These are phyloP conservation scores for Rusavskia elegans DNA, from an alignment of 495 filamentous ascomycete species.

Conservation along the genomic window DNA sequence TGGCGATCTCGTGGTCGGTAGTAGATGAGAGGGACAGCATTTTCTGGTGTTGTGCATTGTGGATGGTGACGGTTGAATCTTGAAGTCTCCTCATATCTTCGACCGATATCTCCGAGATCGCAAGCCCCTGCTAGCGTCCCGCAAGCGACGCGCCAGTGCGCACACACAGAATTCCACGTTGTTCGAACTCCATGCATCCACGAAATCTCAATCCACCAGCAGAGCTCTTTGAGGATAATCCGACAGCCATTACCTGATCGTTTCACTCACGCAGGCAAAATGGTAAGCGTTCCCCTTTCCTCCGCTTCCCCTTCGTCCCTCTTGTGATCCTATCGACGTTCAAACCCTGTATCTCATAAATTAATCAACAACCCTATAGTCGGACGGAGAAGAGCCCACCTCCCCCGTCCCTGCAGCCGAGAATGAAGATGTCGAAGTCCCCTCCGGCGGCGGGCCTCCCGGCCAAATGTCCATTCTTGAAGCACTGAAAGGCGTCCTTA, in stretches of 20 bases:
- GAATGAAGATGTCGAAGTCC: constrained; percentile 84
- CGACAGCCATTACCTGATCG: constrained; percentile 29
- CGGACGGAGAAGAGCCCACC: constrained; percentile 78
- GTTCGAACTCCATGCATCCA: neutral
- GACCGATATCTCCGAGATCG: too few species aligned
- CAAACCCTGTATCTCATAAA: neutral
- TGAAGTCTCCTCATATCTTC: too few species aligned
- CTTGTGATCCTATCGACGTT: neutral
- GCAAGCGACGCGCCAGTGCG: neutral
- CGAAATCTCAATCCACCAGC: neutral
- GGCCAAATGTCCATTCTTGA: constrained; percentile 97
- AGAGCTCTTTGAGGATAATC: constrained; percentile 48
- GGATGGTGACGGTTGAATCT: too few species aligned
- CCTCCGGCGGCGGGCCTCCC: constrained; percentile 58
- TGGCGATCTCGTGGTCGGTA: too few species aligned
- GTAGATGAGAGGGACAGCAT: too few species aligned
- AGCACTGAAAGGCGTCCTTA: constrained; percentile 84
- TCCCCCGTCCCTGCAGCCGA: constrained; percentile 47
- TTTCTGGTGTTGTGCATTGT: too few species aligned
- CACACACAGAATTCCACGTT: neutral
- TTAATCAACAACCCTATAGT: constrained; percentile 22
- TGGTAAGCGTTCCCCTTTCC: constrained; percentile 15
- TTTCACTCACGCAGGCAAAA: constrained; percentile 17
- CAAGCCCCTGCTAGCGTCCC: neutral
- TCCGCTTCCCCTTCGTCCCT: neutral